phyloP scores from a whole-genome alignment of 345 rosid genomes.

The Bretschneidera sinensis region DNA sequence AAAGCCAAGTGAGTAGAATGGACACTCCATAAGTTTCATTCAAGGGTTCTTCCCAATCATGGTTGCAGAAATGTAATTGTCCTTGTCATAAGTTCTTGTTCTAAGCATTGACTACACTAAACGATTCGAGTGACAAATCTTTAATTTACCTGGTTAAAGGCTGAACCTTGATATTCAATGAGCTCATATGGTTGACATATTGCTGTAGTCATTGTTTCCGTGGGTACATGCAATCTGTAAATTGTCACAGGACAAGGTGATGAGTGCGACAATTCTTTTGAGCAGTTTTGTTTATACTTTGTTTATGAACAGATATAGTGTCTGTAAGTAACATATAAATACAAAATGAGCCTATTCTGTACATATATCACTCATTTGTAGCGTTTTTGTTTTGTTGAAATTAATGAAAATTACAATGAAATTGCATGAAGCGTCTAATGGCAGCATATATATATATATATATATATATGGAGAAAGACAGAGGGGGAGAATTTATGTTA shows the following conservation, averaged over 20 bases:
- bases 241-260: background rate
- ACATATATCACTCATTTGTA: background rate
- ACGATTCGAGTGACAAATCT: background rate
- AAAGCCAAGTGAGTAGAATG: constrained; percentile 56
- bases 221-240: background rate
- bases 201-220: constrained; percentile 5
- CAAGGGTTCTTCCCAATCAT: background rate
- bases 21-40: too few relatives aligned
- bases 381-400: too few relatives aligned
- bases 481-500: too few relatives aligned
- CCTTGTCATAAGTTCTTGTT: too few relatives aligned
- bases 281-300: constrained; percentile 18
- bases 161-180: constrained; percentile 11
- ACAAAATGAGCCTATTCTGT: background rate
- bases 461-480: too few relatives aligned
- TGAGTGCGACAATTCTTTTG: background rate
- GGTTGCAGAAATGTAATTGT: background rate
- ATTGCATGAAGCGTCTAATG: background rate
- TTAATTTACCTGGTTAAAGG: constrained; percentile 28
- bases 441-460: too few relatives aligned
- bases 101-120: background rate
- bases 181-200: constrained; percentile 3
- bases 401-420: background rate
- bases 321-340: too few relatives aligned
- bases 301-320: constrained; percentile 9